Conservation (phyloP, 2,329 filamentous ascomycete species). For the Rhexocercosporidium sp. region DNA sequence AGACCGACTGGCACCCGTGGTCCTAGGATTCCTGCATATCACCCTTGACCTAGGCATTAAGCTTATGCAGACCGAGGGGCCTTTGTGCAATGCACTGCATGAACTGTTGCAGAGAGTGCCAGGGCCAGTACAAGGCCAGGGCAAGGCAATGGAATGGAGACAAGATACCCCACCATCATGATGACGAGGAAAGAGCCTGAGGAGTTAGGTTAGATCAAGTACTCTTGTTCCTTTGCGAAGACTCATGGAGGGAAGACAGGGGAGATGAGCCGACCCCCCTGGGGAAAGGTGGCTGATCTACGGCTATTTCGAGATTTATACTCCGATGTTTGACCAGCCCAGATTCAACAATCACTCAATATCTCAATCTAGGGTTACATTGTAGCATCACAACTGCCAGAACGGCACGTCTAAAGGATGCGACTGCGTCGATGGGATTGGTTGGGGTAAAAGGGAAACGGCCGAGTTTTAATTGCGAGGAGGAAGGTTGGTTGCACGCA, state of each 20-base stretch:
- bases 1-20: constrained; percentile 7
- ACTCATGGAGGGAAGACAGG: too few relatives aligned
- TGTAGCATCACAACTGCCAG: background rate
- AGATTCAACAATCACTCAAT: background rate
- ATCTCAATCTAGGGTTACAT: constrained; percentile 4
- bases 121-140: background rate
- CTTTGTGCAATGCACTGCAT: constrained; percentile 1
- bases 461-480: background rate
- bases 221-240: too few relatives aligned
- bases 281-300: background rate
- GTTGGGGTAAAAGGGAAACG: background rate
- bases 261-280: background rate
- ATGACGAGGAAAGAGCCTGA: background rate
- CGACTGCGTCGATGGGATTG: background rate
- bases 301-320: constrained; percentile 6
- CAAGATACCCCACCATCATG: background rate
- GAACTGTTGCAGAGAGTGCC: constrained; percentile 5
- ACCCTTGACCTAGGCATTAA: background rate
- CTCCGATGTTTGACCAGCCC: background rate
- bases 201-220: too few relatives aligned
- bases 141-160: background rate
- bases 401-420: background rate
- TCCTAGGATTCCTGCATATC: background rate
- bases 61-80: background rate
- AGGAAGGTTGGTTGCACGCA: background rate